Percentiles rank a stretch among this genome's conserved stretches.
Evolutionary conservation across 2,329 filamentous ascomycete genomes (phyloP).

Genomic region (Biscogniauxia sp.): DNA sequence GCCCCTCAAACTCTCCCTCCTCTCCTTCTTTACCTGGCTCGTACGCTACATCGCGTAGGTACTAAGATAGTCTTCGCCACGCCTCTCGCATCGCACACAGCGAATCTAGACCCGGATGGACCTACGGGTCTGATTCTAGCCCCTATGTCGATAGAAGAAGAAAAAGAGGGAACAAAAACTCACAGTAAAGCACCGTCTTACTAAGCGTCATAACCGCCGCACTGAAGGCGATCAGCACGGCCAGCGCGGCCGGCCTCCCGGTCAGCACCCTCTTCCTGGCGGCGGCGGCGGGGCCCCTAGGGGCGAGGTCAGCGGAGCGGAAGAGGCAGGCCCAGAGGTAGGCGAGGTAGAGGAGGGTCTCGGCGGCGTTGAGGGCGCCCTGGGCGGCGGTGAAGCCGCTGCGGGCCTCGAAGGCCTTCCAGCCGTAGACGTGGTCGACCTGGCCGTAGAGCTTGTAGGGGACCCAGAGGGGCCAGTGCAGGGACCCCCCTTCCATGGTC

Average conservation of each 20-base stretch:
- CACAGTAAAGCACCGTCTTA: constrained; percentile 62
- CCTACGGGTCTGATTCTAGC: neutral
- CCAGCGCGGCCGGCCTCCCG: constrained; percentile 44
- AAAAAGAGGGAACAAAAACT: constrained; percentile 26
- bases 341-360: constrained; percentile 62
- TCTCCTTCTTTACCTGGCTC: neutral
- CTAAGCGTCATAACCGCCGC: constrained; percentile 59
- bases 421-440: constrained; percentile 80
- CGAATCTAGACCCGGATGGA: neutral
- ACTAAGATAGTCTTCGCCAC: neutral
- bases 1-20: neutral
- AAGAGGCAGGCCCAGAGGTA: constrained; percentile 47
- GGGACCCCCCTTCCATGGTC: constrained; percentile 73
- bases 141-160: neutral
- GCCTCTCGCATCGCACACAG: neutral
- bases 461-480: constrained; percentile 70
- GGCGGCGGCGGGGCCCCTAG: constrained; percentile 12
- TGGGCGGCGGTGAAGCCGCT: constrained; percentile 80
- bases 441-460: constrained; percentile 80
- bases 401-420: constrained; percentile 62
- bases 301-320: constrained; percentile 8
- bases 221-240: constrained; percentile 49
- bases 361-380: constrained; percentile 64
- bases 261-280: constrained; percentile 33
- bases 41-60: neutral